phyloP scores from a whole-genome alignment of 192 early-diverging fungal genomes.

The Pecoramyces ruminantium region DNA sequence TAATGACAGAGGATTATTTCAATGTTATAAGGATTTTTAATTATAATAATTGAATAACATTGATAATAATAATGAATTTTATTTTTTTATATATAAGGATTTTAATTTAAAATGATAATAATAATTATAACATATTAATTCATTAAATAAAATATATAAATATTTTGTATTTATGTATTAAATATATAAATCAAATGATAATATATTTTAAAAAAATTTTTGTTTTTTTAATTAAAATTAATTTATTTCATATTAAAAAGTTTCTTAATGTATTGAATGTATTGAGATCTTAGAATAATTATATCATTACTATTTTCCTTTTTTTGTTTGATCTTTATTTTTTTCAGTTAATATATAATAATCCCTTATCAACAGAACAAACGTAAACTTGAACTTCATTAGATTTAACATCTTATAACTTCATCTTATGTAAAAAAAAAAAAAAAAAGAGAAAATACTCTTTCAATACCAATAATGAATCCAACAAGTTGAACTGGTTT shows the following conservation, averaged over 20 bases:
- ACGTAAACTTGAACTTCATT: slow-evolving; percentile 75
- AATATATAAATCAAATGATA: too few species aligned
- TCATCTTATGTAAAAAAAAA: slow-evolving; percentile 46
- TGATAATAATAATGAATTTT: too few species aligned
- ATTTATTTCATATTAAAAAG: not conserved
- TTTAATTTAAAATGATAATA: too few species aligned
- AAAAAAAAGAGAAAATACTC: slow-evolving; percentile 80
- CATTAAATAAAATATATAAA: too few species aligned
- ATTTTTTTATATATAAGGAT: too few species aligned
- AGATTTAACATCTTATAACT: slow-evolving; percentile 41
- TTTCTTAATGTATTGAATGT: not conserved
- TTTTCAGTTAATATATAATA: slow-evolving; percentile 77
- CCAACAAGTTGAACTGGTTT: slow-evolving; percentile 85
- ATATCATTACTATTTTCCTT: not conserved
- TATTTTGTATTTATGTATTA: too few species aligned
- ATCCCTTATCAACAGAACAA: slow-evolving; percentile 56
- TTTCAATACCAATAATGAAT: slow-evolving; percentile 87
- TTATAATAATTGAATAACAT: too few species aligned
- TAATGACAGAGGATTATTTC: too few species aligned
- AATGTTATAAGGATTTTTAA: too few species aligned
- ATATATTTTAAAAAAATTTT: too few species aligned
- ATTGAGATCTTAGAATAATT: not conserved
- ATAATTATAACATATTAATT: too few species aligned
- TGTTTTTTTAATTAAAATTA: too few species aligned
- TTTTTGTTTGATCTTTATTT: slow-evolving; percentile 46